Conservation (phyloP, 208 protist species). For the Leptomonas seymouri region DNA sequence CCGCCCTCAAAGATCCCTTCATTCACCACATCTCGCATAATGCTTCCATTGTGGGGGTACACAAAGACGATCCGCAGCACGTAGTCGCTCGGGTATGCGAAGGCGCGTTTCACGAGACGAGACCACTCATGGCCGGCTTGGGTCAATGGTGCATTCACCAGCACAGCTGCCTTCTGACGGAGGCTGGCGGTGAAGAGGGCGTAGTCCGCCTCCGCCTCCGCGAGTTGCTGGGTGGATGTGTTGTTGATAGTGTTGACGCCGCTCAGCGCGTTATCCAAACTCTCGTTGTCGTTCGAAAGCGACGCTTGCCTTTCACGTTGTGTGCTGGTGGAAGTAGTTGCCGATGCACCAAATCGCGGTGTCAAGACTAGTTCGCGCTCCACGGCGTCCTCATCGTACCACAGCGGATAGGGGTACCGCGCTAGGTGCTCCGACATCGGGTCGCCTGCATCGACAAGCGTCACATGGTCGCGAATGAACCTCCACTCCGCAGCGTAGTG, state of each 20-base stretch:
- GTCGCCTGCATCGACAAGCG: conserved; percentile 49
- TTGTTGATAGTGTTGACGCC: background rate
- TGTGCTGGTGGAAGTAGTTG: too few relatives aligned
- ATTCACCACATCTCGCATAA: conserved; percentile 71
- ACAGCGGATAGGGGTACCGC: conserved; percentile 30
- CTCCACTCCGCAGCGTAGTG: conserved; percentile 47
- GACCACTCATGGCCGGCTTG: conserved; percentile 30
- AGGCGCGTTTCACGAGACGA: conserved; percentile 27
- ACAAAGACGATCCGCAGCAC: conserved; percentile 63
- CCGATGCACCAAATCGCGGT: background rate
- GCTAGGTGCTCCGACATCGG: conserved; percentile 35
- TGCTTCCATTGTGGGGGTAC: conserved; percentile 77
- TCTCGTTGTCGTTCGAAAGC: background rate
- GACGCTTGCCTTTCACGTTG: background rate
- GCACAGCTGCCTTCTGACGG: conserved; percentile 16
- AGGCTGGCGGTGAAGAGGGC: conserved; percentile 22
- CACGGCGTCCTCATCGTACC: conserved; percentile 9
- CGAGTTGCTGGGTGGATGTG: background rate
- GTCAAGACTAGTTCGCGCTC: conserved; percentile 11
- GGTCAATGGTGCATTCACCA: conserved; percentile 6
- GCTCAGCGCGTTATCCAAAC: background rate
- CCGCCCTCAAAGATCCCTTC: conserved; percentile 26
- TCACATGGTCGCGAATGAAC: conserved; percentile 52
- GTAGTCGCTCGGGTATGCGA: conserved; percentile 60
- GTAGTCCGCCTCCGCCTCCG: conserved; percentile 17